phyloP scores from a whole-genome alignment of 1,284 basidiomycete species.

The Ustilago lituana region DNA sequence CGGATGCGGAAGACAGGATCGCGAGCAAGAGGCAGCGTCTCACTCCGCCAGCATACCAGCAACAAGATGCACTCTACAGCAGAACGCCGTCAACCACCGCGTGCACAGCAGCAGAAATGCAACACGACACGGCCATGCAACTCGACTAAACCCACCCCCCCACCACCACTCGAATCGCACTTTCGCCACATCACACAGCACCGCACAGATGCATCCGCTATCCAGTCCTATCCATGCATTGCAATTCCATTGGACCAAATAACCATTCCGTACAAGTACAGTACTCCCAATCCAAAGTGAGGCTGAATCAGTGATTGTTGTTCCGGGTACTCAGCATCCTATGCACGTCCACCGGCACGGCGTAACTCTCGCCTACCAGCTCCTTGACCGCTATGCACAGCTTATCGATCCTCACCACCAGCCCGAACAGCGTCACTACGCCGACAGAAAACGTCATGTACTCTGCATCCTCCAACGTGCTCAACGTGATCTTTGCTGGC shows the following conservation, averaged over 20 bases:
- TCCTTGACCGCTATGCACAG: constrained; percentile 81
- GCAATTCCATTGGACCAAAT: too few species aligned
- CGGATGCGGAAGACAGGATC: neutral
- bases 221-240: too few species aligned
- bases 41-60: too few species aligned
- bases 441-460: constrained; percentile 68
- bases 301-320: neutral
- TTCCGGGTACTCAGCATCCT: constrained; percentile 16
- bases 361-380: constrained; percentile 80
- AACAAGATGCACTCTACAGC: too few species aligned
- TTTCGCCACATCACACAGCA: too few species aligned
- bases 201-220: too few species aligned
- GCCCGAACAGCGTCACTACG: constrained; percentile 75
- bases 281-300: too few species aligned
- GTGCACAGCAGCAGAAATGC: too few species aligned
- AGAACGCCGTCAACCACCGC: too few species aligned
- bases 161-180: neutral
- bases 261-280: too few species aligned
- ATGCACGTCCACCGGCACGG: constrained; percentile 40
- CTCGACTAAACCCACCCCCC: constrained; percentile 8
- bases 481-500: constrained; percentile 26
- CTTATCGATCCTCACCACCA: constrained; percentile 76
- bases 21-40: constrained; percentile 16
- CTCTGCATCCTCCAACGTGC: constrained; percentile 38
- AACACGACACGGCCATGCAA: constrained; percentile 13